Conservation (phyloP, 2,329 filamentous ascomycete species). For the Nemania sp. region DNA sequence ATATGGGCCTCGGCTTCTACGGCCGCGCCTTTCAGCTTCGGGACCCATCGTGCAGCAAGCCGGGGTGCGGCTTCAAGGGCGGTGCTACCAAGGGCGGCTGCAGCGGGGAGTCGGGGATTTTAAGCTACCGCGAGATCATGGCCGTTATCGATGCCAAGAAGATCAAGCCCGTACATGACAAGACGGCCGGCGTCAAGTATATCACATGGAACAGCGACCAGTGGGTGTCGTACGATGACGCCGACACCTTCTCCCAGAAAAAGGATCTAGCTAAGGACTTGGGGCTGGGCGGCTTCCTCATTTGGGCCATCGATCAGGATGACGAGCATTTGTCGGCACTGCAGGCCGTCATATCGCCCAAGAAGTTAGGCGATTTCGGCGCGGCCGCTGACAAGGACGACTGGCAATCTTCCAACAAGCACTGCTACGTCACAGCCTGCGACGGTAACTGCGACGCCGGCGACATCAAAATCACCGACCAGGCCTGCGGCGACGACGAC, state of each 20-base stretch:
- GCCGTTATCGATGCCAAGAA: background rate
- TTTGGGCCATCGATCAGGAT: background rate
- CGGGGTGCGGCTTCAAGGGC: constrained; percentile 1
- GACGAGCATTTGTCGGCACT: no score
- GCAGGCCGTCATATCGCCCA: no score
- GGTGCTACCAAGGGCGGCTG: background rate
- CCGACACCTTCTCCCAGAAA: background rate
- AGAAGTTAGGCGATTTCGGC: no score
- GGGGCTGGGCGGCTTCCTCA: background rate
- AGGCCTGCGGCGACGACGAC: no score
- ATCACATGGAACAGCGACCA: constrained; percentile 20
- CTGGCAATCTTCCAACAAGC: no score
- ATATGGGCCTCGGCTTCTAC: constrained; percentile 21
- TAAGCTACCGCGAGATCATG: background rate
- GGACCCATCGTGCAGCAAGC: background rate
- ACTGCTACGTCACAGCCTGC: no score
- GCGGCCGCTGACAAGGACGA: no score
- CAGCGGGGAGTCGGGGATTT: background rate
- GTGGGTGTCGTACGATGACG: constrained; percentile 7
- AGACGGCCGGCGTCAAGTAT: background rate
- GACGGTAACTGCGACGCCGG: no score
- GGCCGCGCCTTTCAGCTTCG: constrained; percentile 2
- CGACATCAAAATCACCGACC: no score
- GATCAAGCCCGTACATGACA: background rate
- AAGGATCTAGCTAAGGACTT: background rate